Conservation (phyloP, 768 basidiomycete species). For the Strobilomyces echinocephalus region DNA sequence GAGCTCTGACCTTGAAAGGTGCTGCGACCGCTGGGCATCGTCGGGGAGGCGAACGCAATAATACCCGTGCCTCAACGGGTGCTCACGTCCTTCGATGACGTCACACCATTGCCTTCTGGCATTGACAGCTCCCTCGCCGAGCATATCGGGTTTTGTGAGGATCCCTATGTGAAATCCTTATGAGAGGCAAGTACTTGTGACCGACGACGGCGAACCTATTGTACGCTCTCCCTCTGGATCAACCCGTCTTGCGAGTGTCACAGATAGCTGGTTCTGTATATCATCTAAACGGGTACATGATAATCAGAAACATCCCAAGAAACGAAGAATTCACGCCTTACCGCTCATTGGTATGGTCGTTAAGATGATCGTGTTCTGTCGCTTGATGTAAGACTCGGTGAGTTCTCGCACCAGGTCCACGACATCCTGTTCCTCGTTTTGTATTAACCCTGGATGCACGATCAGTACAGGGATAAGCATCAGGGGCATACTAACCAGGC, state of each 20-base stretch:
- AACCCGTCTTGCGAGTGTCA: constrained; percentile 46
- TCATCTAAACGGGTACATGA: constrained; percentile 44
- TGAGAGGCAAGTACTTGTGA: not conserved
- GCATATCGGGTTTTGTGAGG: constrained; percentile 64
- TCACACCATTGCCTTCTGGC: constrained; percentile 44
- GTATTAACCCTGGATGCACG: constrained; percentile 45
- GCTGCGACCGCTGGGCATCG: constrained; percentile 45
- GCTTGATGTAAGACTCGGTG: constrained; percentile 42
- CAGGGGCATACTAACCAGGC: constrained; percentile 36
- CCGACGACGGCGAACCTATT: constrained; percentile 42
- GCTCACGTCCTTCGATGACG: constrained; percentile 43
- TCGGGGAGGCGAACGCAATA: constrained; percentile 64
- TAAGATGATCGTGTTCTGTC: constrained; percentile 56
- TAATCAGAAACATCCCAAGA: not conserved
- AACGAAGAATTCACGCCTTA: constrained; percentile 17
- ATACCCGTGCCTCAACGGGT: constrained; percentile 53
- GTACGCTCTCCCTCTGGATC: constrained; percentile 56
- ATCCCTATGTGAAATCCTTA: constrained; percentile 40
- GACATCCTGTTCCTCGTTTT: constrained; percentile 41
- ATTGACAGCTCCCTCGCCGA: constrained; percentile 41
- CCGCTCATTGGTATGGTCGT: constrained; percentile 65
- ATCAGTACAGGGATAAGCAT: constrained; percentile 2
- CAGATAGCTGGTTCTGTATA: constrained; percentile 59
- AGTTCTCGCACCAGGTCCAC: constrained; percentile 46
- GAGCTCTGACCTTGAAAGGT: constrained; percentile 34